These are phyloP conservation scores for Cucurbita pepo DNA, from an alignment of 306 rosid genomes.

Conservation along the genomic window DNA sequence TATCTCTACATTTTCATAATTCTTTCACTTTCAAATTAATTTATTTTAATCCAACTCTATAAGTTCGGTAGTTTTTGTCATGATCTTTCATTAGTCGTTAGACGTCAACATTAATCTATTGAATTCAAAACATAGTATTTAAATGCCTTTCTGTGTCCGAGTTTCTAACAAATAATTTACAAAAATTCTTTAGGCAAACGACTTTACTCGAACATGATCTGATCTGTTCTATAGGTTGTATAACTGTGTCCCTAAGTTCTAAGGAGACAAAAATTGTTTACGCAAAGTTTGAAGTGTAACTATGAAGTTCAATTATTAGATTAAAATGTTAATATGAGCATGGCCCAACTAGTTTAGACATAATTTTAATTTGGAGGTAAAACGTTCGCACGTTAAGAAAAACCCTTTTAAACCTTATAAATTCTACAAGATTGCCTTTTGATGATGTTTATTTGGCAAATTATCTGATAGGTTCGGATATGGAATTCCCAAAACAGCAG, in stretches of 20 bases:
- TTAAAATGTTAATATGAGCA: too few species aligned
- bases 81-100: neutral
- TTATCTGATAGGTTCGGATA: conserved; percentile 41
- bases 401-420: neutral
- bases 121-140: neutral
- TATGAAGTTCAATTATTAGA: too few species aligned
- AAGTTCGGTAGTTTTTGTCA: neutral
- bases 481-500: conserved; percentile 42
- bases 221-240: too few species aligned
- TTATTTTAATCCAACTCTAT: neutral
- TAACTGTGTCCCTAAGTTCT: too few species aligned
- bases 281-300: too few species aligned
- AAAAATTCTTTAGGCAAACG: neutral
- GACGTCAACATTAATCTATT: neutral
- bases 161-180: neutral
- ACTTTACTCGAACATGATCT: too few species aligned
- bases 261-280: too few species aligned
- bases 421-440: neutral
- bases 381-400: too few species aligned
- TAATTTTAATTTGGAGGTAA: too few species aligned
- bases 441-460: neutral
- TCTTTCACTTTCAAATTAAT: neutral
- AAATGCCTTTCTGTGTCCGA: neutral
- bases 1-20: neutral
- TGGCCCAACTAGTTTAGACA: too few species aligned